A percentile compares a stretch with the other conserved stretches of the same genome.
Conservation (phyloP, 2,329 filamentous ascomycete species). For the Penicillium janthinellum region DNA sequence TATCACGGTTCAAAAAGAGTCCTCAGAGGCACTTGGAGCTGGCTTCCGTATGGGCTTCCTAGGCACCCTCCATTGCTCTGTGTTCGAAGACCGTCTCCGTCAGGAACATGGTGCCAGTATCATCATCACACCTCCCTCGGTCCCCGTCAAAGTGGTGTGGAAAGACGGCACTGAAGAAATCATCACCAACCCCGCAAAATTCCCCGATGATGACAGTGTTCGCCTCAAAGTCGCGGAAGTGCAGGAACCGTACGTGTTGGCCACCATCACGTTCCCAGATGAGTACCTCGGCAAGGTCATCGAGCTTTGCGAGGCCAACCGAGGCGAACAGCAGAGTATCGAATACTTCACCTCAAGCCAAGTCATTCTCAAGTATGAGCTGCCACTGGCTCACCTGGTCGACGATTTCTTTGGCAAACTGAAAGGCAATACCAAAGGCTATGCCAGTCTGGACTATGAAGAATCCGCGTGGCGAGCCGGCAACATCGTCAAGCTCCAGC, state of each 20-base stretch:
- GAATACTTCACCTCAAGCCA: slow-evolving; percentile 91
- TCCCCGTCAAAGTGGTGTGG: slow-evolving; percentile 85
- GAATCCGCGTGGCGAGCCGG: slow-evolving; percentile 84
- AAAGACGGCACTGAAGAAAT: slow-evolving; percentile 74
- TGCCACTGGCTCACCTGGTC: slow-evolving; percentile 86
- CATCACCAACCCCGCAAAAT: slow-evolving; percentile 83
- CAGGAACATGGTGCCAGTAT: slow-evolving; percentile 94
- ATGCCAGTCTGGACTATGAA: slow-evolving; percentile 95
- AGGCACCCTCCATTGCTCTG: slow-evolving; percentile 97
- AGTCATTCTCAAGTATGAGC: slow-evolving; percentile 89
- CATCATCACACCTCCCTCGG: slow-evolving; percentile 94
- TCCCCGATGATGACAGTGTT: slow-evolving; percentile 70
- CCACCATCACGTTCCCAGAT: slow-evolving; percentile 87
- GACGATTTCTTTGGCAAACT: slow-evolving; percentile 97
- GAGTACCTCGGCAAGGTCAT: slow-evolving; percentile 94
- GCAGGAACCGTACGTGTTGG: slow-evolving; percentile 74
- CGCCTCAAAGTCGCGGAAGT: slow-evolving; percentile 61
- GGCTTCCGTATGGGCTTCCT: slow-evolving; percentile 94
- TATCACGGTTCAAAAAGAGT: slow-evolving; percentile 90
- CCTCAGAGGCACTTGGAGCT: slow-evolving; percentile 87
- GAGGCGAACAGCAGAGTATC: slow-evolving; percentile 82
- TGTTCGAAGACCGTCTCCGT: slow-evolving; percentile 91
- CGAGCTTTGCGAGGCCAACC: slow-evolving; percentile 87
- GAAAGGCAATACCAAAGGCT: slow-evolving; percentile 91
- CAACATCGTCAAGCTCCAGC: slow-evolving; percentile 82